phyloP scores from a whole-genome alignment of 2,329 filamentous ascomycete genomes.

The Nothopassalora personata region DNA sequence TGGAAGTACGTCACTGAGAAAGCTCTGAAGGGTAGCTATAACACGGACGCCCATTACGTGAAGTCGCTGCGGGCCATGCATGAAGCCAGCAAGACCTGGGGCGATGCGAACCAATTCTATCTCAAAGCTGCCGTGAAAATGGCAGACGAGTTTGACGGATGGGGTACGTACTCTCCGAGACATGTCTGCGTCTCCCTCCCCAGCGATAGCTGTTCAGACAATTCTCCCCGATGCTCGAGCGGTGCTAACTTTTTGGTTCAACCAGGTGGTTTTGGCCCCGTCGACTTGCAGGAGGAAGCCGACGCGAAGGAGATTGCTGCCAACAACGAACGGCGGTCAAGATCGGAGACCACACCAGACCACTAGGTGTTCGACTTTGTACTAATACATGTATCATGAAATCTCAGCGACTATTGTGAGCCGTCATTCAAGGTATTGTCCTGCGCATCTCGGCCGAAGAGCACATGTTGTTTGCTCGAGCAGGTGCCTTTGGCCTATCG shows the following conservation, averaged over 20 bases:
- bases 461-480: neutral
- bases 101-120: slow-evolving; percentile 61
- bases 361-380: slow-evolving; percentile 4
- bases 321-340: slow-evolving; percentile 6
- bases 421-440: too few species aligned
- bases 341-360: slow-evolving; percentile 4
- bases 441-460: neutral
- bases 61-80: slow-evolving; percentile 73
- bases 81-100: slow-evolving; percentile 70
- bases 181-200: neutral
- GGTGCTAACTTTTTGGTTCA: neutral
- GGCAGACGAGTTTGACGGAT: slow-evolving; percentile 66
- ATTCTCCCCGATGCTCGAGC: neutral
- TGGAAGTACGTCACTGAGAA: slow-evolving; percentile 74
- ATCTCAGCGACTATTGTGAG: too few species aligned
- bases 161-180: slow-evolving; percentile 40
- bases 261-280: slow-evolving; percentile 35
- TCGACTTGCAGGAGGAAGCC: slow-evolving; percentile 17
- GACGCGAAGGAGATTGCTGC: slow-evolving; percentile 3
- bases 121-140: slow-evolving; percentile 66
- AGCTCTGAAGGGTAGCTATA: slow-evolving; percentile 62
- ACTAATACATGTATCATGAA: slow-evolving; percentile 10
- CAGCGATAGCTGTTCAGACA: neutral
- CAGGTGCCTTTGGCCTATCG: neutral
- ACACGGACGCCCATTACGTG: slow-evolving; percentile 75